These are phyloP conservation scores for Aurinia saxatilis DNA, from an alignment of 345 rosid genomes.

Conservation along the genomic window DNA sequence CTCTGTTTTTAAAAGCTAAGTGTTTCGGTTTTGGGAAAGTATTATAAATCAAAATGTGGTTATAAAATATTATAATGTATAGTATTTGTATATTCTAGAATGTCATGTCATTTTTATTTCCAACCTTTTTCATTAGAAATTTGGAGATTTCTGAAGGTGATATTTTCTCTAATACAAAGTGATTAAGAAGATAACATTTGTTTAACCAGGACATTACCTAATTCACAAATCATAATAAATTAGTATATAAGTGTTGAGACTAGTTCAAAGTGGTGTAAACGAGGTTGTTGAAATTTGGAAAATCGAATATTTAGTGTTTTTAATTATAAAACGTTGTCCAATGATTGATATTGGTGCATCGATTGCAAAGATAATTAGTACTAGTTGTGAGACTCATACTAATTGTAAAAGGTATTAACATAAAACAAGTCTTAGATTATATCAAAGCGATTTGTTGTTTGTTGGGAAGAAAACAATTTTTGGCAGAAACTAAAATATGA, in stretches of 20 bases:
- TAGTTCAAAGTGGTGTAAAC: neutral
- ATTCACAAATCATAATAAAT: neutral
- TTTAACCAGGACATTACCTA: neutral
- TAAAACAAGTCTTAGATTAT: neutral
- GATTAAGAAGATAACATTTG: neutral
- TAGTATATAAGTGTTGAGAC: neutral
- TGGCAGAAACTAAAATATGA: neutral
- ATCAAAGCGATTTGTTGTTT: neutral
- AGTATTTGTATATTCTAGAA: neutral
- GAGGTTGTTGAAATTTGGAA: neutral
- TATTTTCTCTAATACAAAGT: conserved; percentile 2
- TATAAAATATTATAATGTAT: neutral
- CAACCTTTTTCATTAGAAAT: neutral
- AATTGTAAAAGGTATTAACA: neutral
- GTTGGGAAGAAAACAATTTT: conserved; percentile 14
- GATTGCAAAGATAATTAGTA: neutral
- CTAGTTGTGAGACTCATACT: neutral
- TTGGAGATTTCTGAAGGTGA: neutral
- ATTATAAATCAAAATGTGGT: neutral
- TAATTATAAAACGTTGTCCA: neutral
- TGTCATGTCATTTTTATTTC: neutral
- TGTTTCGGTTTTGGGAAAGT: conserved; percentile 32
- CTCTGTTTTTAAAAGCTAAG: conserved; percentile 22
- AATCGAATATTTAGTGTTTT: neutral
- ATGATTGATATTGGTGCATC: neutral